Conservation (phyloP, 108 stramenopile species). For the Nitzschia putrida region DNA sequence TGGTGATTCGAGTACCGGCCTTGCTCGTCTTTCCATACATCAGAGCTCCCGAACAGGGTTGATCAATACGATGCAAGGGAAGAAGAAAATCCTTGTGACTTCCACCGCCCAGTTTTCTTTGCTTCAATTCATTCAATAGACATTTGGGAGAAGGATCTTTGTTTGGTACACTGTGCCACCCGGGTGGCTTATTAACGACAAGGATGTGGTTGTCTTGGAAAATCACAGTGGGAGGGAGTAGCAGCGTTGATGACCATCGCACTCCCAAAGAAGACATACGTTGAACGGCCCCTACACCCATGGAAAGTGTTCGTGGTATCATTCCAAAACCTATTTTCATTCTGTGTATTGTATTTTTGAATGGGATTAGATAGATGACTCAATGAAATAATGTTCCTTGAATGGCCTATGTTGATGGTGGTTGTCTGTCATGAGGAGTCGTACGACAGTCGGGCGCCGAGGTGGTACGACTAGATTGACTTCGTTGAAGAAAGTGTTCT, state of each 20-base stretch:
- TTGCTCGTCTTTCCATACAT: slow-evolving; percentile 78
- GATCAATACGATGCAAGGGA: slow-evolving; percentile 83
- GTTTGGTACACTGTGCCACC: slow-evolving; percentile 81
- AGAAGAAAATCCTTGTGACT: slow-evolving; percentile 63
- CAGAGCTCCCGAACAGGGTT: slow-evolving; percentile 81
- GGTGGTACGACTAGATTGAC: too few species aligned
- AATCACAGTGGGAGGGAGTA: slow-evolving; percentile 42
- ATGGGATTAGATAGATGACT: too few species aligned
- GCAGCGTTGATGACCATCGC: neutral
- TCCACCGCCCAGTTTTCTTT: slow-evolving; percentile 66
- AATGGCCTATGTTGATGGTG: too few species aligned
- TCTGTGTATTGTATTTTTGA: neutral
- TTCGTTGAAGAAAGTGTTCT: too few species aligned
- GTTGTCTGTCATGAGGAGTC: too few species aligned
- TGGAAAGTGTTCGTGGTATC: too few species aligned
- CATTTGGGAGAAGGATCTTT: slow-evolving; percentile 50
- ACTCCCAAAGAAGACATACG: neutral
- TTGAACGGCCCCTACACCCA: neutral
- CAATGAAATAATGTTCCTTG: too few species aligned
- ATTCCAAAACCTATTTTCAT: too few species aligned
- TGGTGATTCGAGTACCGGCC: slow-evolving; percentile 71
- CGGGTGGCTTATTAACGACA: slow-evolving; percentile 83
- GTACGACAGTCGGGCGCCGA: too few species aligned
- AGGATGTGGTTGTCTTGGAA: slow-evolving; percentile 82
- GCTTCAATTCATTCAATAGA: slow-evolving; percentile 60